Base-by-base conservation (phyloP, 106 monocot genomes). In the Xerophyta viscosa region DNA sequence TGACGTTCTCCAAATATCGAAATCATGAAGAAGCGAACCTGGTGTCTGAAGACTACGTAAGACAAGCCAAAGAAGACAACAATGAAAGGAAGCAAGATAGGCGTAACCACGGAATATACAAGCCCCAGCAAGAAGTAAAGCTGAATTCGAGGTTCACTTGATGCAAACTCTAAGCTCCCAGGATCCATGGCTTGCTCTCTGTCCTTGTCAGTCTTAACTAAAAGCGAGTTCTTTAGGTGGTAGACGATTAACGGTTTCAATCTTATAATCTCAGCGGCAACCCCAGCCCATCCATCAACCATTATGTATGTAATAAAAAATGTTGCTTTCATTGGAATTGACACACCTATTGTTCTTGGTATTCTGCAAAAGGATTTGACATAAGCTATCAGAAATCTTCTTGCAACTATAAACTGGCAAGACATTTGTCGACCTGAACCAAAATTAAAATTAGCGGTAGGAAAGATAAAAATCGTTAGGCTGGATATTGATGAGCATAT, bases 261-360 rank as follows among this genome's bases (percentile, higher is more conserved):
- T 56, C 92, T 67, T 52, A 93, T 41, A 71, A 93, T 87, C 46
- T 94, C 93, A 9, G 77, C 84, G 64, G 93, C 88, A 68, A 94
- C 53, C 24, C 93, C 88, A 44, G 93, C 71, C 93, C 93, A 94
- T 37, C 93, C 93, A 71, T 94, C 93, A 37, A 94, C 84, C 92
- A 92, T 92, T 41, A 92, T 72, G 26, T 80, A 92, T 27, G 78
- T 87, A 7, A 92, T 87, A 57, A 92, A 92, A 68, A 92, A 92
- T 56, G 87, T 83, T 66, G 92, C 92, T 57, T 83, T 94, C 88
- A 84, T 81, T 21, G 93, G 93, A 25, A 94, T 94, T 9, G 88
- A 72, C 27, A 72, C 64, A 20, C 93, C 93, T 45, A 94, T 55
- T 27, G 70, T 84, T 56, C 33, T 57, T 17, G 93, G 93, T 69